Percentiles rank a stretch among this genome's conserved stretches.
These are phyloP conservation scores for Aegilops tauschii DNA, from an alignment of 176 grass and related monocot species.

Conservation along the genomic window DNA sequence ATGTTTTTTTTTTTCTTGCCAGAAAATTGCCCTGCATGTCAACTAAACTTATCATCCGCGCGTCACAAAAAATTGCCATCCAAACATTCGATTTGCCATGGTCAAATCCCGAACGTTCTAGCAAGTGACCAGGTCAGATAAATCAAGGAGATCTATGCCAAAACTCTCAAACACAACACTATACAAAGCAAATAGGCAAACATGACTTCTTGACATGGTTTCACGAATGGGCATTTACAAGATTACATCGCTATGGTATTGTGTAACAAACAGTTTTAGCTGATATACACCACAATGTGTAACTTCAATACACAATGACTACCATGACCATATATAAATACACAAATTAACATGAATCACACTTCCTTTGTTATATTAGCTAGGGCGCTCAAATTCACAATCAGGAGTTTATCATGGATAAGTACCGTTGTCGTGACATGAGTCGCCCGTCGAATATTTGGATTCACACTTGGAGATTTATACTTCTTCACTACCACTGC, in stretches of 20 bases:
- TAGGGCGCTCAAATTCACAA: background rate
- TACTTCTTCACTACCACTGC: conserved; percentile 61
- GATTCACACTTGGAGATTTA: conserved; percentile 14
- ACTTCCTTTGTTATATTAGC: conserved; percentile 1
- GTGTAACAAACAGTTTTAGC: background rate
- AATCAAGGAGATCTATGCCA: background rate
- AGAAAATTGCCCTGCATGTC: too few relatives aligned
- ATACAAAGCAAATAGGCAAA: background rate
- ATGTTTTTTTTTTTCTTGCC: too few relatives aligned
- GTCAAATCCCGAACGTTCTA: too few relatives aligned
- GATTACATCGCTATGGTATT: background rate
- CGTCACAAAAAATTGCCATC: too few relatives aligned
- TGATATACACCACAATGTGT: background rate
- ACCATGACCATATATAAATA: background rate
- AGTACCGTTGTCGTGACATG: background rate
- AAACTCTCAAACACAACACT: too few relatives aligned
- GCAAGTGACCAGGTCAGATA: background rate
- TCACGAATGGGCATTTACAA: background rate
- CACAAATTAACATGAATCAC: conserved; percentile 14
- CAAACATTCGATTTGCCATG: too few relatives aligned
- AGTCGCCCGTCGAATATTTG: background rate
- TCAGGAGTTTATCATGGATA: background rate
- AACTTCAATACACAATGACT: background rate
- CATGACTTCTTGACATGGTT: background rate
- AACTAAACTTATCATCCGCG: too few relatives aligned